Conservation (phyloP, 441 rosid species). For the Pelargonium myrrhifolium region DNA sequence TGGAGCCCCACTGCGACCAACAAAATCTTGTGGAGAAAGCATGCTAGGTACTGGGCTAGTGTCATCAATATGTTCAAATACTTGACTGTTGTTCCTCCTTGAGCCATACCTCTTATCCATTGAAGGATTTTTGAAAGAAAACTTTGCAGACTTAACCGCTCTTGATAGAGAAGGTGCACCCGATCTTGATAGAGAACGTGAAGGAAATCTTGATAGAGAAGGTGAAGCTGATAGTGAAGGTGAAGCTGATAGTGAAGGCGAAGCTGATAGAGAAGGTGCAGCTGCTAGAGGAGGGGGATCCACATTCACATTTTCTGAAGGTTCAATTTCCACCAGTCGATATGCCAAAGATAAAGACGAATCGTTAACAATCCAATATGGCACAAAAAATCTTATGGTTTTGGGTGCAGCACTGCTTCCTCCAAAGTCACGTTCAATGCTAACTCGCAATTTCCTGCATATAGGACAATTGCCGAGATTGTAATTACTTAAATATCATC, state of each 20-base stretch:
- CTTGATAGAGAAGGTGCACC: constrained; percentile 37
- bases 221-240: constrained; percentile 30
- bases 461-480: constrained; percentile 16
- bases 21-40: constrained; percentile 95
- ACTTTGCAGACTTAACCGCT: constrained; percentile 61
- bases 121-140: constrained; percentile 48
- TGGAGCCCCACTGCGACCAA: constrained; percentile 61
- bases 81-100: constrained; percentile 65
- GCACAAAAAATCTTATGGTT: constrained; percentile 81
- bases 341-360: constrained; percentile 73
- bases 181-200: neutral
- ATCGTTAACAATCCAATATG: constrained; percentile 92
- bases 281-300: constrained; percentile 31
- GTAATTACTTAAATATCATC: neutral
- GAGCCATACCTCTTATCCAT: constrained; percentile 47
- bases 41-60: constrained; percentile 86
- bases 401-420: constrained; percentile 81
- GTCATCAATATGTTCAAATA: constrained; percentile 84
- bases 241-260: neutral
- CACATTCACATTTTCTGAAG: constrained; percentile 50
- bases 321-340: constrained; percentile 85
- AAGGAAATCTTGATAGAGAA: neutral
- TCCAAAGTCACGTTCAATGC: constrained; percentile 89
- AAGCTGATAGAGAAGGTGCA: neutral
- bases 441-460: constrained; percentile 90